A percentile compares a stretch with the other conserved stretches of the same genome.
phyloP scores from a whole-genome alignment of 345 rosid species.

The Leavenworthia alabamica region DNA sequence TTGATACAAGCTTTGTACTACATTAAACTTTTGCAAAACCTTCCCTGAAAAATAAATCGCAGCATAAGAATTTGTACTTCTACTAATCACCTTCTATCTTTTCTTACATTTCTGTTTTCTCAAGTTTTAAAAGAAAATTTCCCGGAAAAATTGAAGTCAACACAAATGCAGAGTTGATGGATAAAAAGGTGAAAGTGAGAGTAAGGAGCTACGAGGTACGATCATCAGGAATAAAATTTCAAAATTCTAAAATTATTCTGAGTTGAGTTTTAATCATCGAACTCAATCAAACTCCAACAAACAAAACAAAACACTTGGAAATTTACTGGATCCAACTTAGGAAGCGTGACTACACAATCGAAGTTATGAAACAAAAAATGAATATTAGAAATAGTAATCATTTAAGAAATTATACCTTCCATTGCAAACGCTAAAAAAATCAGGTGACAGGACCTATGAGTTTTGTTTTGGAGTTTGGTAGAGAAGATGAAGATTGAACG shows the following conservation, averaged over 20 bases:
- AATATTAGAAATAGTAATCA: neutral
- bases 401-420: conserved; percentile 11
- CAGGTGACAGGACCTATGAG: too few relatives aligned
- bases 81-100: conserved; percentile 35
- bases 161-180: neutral
- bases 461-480: too few relatives aligned
- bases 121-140: neutral
- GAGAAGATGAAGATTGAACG: too few relatives aligned
- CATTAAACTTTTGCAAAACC: conserved; percentile 66
- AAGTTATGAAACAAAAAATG: neutral
- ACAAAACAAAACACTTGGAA: neutral
- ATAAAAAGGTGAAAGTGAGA: neutral
- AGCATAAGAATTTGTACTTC: neutral
- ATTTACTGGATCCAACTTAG: conserved; percentile 2
- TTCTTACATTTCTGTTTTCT: neutral
- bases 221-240: neutral
- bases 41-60: conserved; percentile 60
- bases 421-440: conserved; percentile 5
- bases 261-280: neutral
- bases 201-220: neutral
- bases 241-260: neutral
- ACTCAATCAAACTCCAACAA: neutral
- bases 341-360: neutral
- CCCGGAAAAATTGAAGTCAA: neutral
- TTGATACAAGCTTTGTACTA: conserved; percentile 51